Base-by-base conservation (phyloP, 805 yeast species). In the Cephaloascus fragrans region DNA sequence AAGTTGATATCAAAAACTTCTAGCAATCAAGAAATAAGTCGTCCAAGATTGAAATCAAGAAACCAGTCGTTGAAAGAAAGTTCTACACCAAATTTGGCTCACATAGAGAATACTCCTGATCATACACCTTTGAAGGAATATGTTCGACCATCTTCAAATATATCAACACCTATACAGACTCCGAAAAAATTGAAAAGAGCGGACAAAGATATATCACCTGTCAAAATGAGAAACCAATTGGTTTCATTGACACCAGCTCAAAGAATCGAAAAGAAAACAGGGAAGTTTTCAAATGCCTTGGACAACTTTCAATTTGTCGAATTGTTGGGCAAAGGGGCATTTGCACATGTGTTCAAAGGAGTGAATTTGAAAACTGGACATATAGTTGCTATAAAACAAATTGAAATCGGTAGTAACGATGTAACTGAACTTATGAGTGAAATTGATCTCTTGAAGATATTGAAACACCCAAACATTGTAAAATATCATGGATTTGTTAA, bases 301-400 rank as follows among this genome's bases (percentile, higher is more conserved):
- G 74, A 69, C 34, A 69, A 69, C 39, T 77, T 73, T 49, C 64
- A 64, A 20, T 64, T 80, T 48, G 66, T 69, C 36, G 82, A 77
- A 36, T 71, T 81, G 29, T 66, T 93, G 2, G 98, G 97, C 3
- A 75, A 75, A 43, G 98, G 98, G 2, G 97, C 97, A 0, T 88
- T 78, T 55, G 97, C 97, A 1, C 74, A 75, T 32, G 97, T 90
- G 3, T 88, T 80, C 57, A 71, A 74, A 42, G 96, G 90, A 0
- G 61, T 78, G 20, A 83, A 87, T 49, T 59, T 71, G 42, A 65
- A 63, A 39, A 83, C 89, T 0, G 75, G 76, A 4, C 80, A 77
- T 39, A 69, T 77, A 2, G 83, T 85, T 3, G 96, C 96, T 1
- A 75, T 88, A 18, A 87, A 87, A 54, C 89, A 83, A 53, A 77